Base-by-base conservation (phyloP, 1,284 basidiomycete genomes). In the Ceratobasidium sp. region DNA sequence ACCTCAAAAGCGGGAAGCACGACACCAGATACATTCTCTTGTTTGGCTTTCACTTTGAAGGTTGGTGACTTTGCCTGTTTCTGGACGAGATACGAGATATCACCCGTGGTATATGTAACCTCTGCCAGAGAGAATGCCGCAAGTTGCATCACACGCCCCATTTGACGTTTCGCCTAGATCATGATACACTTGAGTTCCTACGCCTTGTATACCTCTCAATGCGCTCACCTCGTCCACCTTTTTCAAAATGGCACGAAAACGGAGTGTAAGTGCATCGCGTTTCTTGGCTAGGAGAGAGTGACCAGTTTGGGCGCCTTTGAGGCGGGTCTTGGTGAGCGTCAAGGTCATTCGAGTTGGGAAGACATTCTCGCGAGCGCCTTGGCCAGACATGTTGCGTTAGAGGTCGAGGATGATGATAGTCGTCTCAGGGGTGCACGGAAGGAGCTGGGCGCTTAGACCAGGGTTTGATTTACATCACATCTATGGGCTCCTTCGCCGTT, bases 71-170 rank as follows among this genome's bases (percentile, higher is more conserved):
- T 98, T 78, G 86, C 96, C 83, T 92, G 91, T 81, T 97, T 95
- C 81, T 95, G 94, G 11, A 96, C 91, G 77, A 97, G 92, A 84
- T 98, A 99, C 37, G 94, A 90, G 79, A 99, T 98, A 81, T 99
- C 97, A 77, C 96, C 96, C 5, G 97, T 98, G 43, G 96, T 91
- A 84, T 99, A 99, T 34, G 95, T 96, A 76, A 99, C 98, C 83
- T 99, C 98, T 0, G 98, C 98, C 83, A 99, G 91, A 53, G 95
- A 97, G 87, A 99, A 98, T 58, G 96, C 98, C 19, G 98, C 98
- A 65, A 98, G 87, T 82, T 99, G 98, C 90, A 99, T 98, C 37
- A 99, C 96, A 77, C 92, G 88, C 49, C 98, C 98, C 98, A 99
- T 99, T 85, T 98, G 96, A 76, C 96, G 90, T 83, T 99, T 99